A percentile compares a stretch with the other conserved stretches of the same genome.
phyloP scores from a whole-genome alignment of 768 basidiomycete species.

The Termitomyces sp. region DNA sequence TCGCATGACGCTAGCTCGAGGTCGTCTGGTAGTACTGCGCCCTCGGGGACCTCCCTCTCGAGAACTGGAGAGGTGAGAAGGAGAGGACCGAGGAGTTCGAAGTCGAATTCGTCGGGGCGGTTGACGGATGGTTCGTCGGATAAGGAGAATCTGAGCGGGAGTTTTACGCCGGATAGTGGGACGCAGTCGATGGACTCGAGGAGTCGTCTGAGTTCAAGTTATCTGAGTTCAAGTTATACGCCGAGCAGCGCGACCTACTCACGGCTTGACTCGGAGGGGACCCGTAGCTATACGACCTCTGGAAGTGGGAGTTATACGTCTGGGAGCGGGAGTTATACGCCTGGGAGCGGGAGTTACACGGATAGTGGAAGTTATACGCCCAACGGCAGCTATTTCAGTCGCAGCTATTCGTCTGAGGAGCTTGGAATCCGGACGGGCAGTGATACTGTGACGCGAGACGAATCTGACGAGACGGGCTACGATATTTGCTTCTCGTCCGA shows the following conservation, averaged over 20 bases:
- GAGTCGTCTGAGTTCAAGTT: slow-evolving; percentile 15
- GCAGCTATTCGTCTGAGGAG: slow-evolving; percentile 11
- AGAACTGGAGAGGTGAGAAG: slow-evolving; percentile 55
- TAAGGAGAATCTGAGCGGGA: slow-evolving; percentile 44
- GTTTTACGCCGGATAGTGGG: slow-evolving; percentile 21
- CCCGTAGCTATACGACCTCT: not conserved
- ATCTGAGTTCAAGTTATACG: slow-evolving; percentile 12
- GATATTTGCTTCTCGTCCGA: slow-evolving; percentile 50
- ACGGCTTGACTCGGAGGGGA: slow-evolving; percentile 4
- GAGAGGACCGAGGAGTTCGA: slow-evolving; percentile 37
- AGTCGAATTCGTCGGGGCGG: slow-evolving; percentile 34
- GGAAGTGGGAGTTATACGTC: slow-evolving; percentile 5
- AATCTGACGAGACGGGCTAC: slow-evolving; percentile 45
- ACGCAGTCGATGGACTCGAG: slow-evolving; percentile 20
- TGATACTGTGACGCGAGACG: slow-evolving; percentile 27
- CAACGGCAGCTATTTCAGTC: slow-evolving; percentile 16
- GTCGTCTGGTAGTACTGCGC: slow-evolving; percentile 28
- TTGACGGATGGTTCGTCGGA: slow-evolving; percentile 40
- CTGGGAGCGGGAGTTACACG: slow-evolving; percentile 7
- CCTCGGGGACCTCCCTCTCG: slow-evolving; percentile 45
- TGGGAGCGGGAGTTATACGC: slow-evolving; percentile 6
- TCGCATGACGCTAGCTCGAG: slow-evolving; percentile 35
- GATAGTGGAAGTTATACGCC: slow-evolving; percentile 12
- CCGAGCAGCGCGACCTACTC: slow-evolving; percentile 1
- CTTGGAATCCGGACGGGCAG: slow-evolving; percentile 14